Percentiles rank a stretch among this genome's conserved stretches.
Conservation (phyloP, 2,329 filamentous ascomycete species). For the Colletotrichum costaricense region DNA sequence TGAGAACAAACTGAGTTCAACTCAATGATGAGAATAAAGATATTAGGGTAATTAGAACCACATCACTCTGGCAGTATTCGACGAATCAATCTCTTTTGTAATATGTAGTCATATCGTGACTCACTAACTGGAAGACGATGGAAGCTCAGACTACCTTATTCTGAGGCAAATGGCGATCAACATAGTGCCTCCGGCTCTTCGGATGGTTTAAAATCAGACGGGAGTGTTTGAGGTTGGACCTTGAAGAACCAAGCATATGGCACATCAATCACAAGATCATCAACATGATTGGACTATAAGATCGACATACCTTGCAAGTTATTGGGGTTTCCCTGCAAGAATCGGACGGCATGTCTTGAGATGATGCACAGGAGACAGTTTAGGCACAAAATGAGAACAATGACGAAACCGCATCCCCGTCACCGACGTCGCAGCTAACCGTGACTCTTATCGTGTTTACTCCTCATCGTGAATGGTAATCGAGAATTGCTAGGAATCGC, state of each 20-base stretch:
- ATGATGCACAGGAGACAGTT: slow-evolving; percentile 21
- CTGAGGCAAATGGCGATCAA: slow-evolving; percentile 1
- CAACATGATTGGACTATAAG: slow-evolving; percentile 22
- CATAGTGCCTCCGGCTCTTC: background rate
- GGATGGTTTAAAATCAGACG: slow-evolving; percentile 23
- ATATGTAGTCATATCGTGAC: no score
- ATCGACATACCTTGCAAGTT: background rate
- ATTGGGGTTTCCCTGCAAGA: slow-evolving; percentile 7
- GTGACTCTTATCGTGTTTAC: background rate
- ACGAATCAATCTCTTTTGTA: slow-evolving; percentile 13
- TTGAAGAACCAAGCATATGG: slow-evolving; percentile 1
- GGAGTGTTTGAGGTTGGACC: slow-evolving; percentile 25
- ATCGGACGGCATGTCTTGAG: slow-evolving; percentile 27
- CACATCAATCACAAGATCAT: background rate
- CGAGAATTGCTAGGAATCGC: background rate
- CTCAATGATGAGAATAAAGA: slow-evolving; percentile 17
- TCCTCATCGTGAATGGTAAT: background rate
- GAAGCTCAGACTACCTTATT: background rate
- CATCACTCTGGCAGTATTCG: background rate
- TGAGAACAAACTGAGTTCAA: slow-evolving; percentile 12
- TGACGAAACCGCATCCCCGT: background rate
- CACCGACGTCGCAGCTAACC: background rate
- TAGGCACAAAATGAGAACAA: slow-evolving; percentile 9
- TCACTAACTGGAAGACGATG: background rate
- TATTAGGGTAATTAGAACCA: slow-evolving; percentile 6